Conservation (phyloP, 805 yeast species). For the Pichia exigua region DNA sequence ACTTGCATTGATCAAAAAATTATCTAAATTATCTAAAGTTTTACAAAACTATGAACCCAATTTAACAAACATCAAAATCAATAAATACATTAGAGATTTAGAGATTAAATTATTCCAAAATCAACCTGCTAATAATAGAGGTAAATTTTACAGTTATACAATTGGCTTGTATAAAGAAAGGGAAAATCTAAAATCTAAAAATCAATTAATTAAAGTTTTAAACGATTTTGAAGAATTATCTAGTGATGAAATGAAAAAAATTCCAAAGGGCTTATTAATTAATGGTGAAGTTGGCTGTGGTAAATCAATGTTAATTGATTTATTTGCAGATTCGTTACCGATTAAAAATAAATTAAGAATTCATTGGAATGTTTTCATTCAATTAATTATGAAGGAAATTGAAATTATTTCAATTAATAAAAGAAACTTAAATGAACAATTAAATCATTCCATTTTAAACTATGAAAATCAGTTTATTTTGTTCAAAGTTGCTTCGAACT, state of each 20-base stretch:
- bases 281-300: conserved; percentile 72
- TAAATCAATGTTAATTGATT: conserved; percentile 65
- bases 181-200: conserved; percentile 13
- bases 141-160: conserved; percentile 22
- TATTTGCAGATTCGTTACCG: conserved; percentile 60
- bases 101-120: conserved; percentile 21
- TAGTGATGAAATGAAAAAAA: conserved; percentile 41
- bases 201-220: conserved; percentile 40
- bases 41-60: conserved; percentile 56
- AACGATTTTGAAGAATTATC: conserved; percentile 38
- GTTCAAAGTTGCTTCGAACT: conserved; percentile 57
- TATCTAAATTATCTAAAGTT: conserved; percentile 56
- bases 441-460: conserved; percentile 27
- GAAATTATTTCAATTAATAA: conserved; percentile 45
- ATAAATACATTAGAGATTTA: conserved; percentile 29
- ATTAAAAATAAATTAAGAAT: conserved; percentile 56
- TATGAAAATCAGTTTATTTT: conserved; percentile 57
- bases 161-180: conserved; percentile 23
- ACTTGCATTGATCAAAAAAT: conserved; percentile 48
- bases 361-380: conserved; percentile 64
- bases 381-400: conserved; percentile 60
- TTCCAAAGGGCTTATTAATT: conserved; percentile 58
- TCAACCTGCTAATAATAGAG: conserved; percentile 7
- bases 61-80: conserved; percentile 37
- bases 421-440: conserved; percentile 21